Conservation (phyloP, 192 early-diverging fungal genomes). For the Coemansia sp. region DNA sequence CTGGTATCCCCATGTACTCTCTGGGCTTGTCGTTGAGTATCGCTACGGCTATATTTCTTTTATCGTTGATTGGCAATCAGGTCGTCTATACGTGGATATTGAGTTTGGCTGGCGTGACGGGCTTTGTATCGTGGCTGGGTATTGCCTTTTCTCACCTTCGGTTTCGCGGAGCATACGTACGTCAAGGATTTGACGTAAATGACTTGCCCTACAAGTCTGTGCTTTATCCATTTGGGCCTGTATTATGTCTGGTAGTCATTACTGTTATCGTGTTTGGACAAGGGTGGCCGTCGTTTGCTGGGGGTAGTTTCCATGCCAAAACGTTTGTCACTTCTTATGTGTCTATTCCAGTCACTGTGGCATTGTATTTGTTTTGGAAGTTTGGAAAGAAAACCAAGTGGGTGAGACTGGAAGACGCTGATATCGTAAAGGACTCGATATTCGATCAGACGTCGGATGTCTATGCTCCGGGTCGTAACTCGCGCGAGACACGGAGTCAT, state of each 20-base stretch:
- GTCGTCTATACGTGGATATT: slow-evolving; percentile 70
- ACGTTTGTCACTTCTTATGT: slow-evolving; percentile 67
- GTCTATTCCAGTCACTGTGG: slow-evolving; percentile 63
- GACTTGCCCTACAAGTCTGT: slow-evolving; percentile 76
- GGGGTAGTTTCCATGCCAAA: slow-evolving; percentile 55
- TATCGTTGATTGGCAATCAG: slow-evolving; percentile 66
- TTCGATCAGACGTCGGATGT: slow-evolving; percentile 14
- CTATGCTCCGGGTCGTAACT: slow-evolving; percentile 7
- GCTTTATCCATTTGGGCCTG: slow-evolving; percentile 73
- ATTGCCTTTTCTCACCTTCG: slow-evolving; percentile 79
- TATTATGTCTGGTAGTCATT: slow-evolving; percentile 66
- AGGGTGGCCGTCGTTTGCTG: slow-evolving; percentile 57
- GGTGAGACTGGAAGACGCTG: slow-evolving; percentile 63
- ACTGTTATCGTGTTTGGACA: slow-evolving; percentile 63
- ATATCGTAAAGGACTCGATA: slow-evolving; percentile 51
- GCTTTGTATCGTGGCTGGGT: slow-evolving; percentile 84
- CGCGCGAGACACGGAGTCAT: background rate
- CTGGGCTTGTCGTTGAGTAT: slow-evolving; percentile 61
- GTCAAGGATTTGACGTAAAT: slow-evolving; percentile 65
- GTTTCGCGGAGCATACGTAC: slow-evolving; percentile 77
- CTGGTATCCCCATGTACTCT: slow-evolving; percentile 47
- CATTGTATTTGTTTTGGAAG: slow-evolving; percentile 68
- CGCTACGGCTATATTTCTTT: slow-evolving; percentile 64
- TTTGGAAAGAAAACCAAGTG: slow-evolving; percentile 60
- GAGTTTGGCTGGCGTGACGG: slow-evolving; percentile 75